These are phyloP conservation scores for Eucalyptus erythrocorys DNA, from an alignment of 345 rosid genomes.

Conservation along the genomic window DNA sequence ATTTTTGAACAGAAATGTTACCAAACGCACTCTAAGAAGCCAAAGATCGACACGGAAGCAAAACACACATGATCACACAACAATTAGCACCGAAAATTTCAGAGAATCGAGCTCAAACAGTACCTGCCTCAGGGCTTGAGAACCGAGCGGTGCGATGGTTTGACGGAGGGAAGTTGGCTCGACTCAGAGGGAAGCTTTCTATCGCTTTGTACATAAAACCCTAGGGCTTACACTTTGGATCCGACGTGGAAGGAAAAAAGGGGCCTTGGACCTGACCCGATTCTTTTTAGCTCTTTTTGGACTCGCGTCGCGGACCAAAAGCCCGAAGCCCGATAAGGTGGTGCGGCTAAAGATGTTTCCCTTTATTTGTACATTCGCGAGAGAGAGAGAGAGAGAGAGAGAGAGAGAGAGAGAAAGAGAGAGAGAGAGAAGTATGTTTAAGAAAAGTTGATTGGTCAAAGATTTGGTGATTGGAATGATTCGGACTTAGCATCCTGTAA, in stretches of 20 bases:
- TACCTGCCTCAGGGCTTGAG: neutral
- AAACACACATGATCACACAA: no score
- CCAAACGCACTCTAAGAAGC: no score
- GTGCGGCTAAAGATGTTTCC: no score
- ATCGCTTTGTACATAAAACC: no score
- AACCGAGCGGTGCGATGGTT: neutral
- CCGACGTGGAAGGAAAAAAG: neutral
- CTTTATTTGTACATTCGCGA: no score
- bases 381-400: neutral
- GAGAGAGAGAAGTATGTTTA: no score
- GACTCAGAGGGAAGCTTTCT: no score
- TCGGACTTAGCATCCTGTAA: neutral
- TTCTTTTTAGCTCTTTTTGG: neutral
- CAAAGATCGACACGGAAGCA: no score
- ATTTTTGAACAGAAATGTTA: no score
- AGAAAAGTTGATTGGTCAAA: neutral
- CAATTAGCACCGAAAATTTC: no score
- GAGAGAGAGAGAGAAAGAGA: neutral
- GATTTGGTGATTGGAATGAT: neutral
- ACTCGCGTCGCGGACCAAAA: neutral
- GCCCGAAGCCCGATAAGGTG: neutral
- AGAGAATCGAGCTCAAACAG: no score
- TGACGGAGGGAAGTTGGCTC: neutral
- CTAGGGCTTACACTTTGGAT: neutral
- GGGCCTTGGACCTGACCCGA: neutral